Base-by-base conservation (phyloP, 1,139 yeast species). In the Arxiozyma slooffiae region DNA sequence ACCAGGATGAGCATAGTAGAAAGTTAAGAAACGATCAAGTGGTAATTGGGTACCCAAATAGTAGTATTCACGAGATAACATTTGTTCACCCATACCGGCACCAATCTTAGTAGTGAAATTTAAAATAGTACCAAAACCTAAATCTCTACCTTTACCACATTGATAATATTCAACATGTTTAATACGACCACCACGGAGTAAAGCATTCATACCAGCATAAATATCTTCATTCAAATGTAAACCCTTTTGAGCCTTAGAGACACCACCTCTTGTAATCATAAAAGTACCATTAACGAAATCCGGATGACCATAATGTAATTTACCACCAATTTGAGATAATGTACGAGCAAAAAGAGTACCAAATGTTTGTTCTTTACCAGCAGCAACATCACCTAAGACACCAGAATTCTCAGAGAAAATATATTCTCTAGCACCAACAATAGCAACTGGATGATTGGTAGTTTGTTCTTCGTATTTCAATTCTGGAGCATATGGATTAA, bases 61-160 rank as follows among this genome's bases (percentile, higher is more conserved):
- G 74, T 90, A 92, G 75, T 92, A 92, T 73, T 92, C 98, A 76
- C 98, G 86, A 52, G 97, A 89, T 67, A 92, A 77, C 94, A 92
- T 90, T 74, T 92, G 98, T 74, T 92, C 98, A 74, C 98, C 98
- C 98, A 92, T 92, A 85, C 98, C 98, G 66, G 97, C 96, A 78
- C 98, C 98, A 82, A 92, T 92, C 79, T 92, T 92, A 55, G 98
- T 92, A 38, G 97, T 92, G 82, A 92, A 92, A 74, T 92, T 92
- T 77, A 92, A 81, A 79, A 92, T 89, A 41, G 98, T 90, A 57
- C 97, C 97, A 72, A 92, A 92, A 75, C 98, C 98, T 76, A 92
- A 81, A 83, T 92, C 98, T 82, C 98, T 89, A 74, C 98, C 98
- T 74, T 92, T 92, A 85, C 98, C 98, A 81, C 98, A 92, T 74